A percentile compares a stretch with the other conserved stretches of the same genome.
phyloP scores from a whole-genome alignment of 768 basidiomycete genomes.

The Melanogaster broomeanus region DNA sequence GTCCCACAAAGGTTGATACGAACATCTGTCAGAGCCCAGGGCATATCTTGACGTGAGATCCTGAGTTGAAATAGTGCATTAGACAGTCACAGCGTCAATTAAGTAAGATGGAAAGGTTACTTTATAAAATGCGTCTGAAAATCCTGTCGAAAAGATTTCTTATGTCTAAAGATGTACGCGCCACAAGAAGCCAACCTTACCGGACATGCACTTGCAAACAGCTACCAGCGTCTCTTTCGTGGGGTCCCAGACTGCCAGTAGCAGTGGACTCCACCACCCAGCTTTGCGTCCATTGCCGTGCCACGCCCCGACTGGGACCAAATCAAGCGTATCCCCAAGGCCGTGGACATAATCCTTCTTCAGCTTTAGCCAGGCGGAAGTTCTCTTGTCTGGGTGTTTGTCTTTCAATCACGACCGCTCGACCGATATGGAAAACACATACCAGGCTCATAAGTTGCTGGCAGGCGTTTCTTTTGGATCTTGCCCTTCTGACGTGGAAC shows the following conservation, averaged over 20 bases:
- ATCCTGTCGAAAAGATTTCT: slow-evolving; percentile 49
- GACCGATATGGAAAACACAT: slow-evolving; percentile 11
- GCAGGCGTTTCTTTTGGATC: slow-evolving; percentile 63
- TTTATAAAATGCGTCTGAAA: slow-evolving; percentile 83
- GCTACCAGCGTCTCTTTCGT: slow-evolving; percentile 65
- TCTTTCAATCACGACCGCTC: not conserved
- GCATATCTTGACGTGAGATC: slow-evolving; percentile 65
- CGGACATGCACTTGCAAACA: slow-evolving; percentile 90
- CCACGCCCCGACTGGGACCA: slow-evolving; percentile 81
- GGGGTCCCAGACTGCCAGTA: slow-evolving; percentile 76
- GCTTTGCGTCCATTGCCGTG: slow-evolving; percentile 89
- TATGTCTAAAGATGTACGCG: not conserved
- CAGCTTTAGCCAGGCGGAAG: slow-evolving; percentile 85
- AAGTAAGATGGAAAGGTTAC: slow-evolving; percentile 30
- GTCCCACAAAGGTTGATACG: slow-evolving; percentile 53
- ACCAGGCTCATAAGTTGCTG: slow-evolving; percentile 86
- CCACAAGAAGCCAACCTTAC: slow-evolving; percentile 37
- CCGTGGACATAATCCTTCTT: slow-evolving; percentile 91
- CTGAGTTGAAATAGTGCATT: slow-evolving; percentile 37
- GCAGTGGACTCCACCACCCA: slow-evolving; percentile 89
- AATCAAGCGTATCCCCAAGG: slow-evolving; percentile 73
- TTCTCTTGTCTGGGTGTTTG: slow-evolving; percentile 64
- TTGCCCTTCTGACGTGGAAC: slow-evolving; percentile 36
- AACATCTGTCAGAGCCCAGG: slow-evolving; percentile 55
- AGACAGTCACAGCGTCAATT: slow-evolving; percentile 1